Evolutionary conservation across 2,329 filamentous ascomycete genomes (phyloP), one percentile per base, ranked within the genome.

Genomic region (Epichloe festucae): DNA sequence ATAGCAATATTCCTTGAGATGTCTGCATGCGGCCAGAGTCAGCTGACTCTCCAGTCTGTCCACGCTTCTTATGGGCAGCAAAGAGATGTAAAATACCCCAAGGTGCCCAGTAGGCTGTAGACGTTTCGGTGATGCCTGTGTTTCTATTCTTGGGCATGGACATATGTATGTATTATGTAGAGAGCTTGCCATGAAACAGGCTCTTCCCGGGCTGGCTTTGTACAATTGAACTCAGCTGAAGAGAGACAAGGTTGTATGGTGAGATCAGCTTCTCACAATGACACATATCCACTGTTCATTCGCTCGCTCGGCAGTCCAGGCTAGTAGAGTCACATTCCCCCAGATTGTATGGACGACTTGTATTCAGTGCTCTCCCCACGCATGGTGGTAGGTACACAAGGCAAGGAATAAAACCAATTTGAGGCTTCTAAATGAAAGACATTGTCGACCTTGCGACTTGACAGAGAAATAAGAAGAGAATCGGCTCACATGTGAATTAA

Each of bases 401-500:
- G 46, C 49, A 43, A 27, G 49, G 38, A 52, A 43, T 40, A 45
- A 36, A 43, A 46, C 35, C 49, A 19, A 43, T 59, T 54, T 56
- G 57, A 57, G 59, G 46, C 51, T 49, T 55, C 50, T 57, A 63
- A 62, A 58, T 53, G 58, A 60, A 56, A 60, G 60, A 67, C 66
- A 69, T 69, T 56, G 61, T 69, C 65, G 60, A 59, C 61, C 62
- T 51, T 46, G 51, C 51, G 51, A 51, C 41, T 46, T 42, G 42
- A 12, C 39, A 31, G 15, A 51, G 50, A 59, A 56, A 48, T 49
- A 54, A 54, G 53, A 54, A 53, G 50, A 56, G 52, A 53, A 31
- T 31, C 31, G 31, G 3, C 31, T 31, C 7, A 11, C 31, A 31
- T 31, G 1, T 31, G 10, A 31, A 10, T 1, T 31, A 31, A 31